phyloP scores from a whole-genome alignment of 768 basidiomycete genomes.

The Leccinum broughii region DNA sequence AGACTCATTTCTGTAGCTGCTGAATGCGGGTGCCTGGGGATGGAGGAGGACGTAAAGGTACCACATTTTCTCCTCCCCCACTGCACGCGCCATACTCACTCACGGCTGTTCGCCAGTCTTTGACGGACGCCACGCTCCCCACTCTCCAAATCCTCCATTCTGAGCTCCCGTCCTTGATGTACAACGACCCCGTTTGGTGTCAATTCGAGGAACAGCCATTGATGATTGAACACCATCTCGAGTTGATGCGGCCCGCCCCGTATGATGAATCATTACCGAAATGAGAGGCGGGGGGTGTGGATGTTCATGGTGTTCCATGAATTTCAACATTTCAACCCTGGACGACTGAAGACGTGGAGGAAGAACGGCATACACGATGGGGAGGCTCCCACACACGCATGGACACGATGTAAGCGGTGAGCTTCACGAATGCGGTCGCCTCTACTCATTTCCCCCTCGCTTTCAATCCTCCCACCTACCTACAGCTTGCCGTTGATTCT shows the following conservation, averaged over 20 bases:
- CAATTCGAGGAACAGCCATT: constrained; percentile 56
- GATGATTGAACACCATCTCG: neutral
- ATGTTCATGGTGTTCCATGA: constrained; percentile 73
- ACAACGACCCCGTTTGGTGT: constrained; percentile 67
- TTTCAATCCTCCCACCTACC: neutral
- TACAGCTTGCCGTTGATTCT: constrained; percentile 4
- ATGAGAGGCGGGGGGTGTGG: constrained; percentile 59
- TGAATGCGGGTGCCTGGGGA: neutral
- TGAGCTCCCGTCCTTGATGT: constrained; percentile 76
- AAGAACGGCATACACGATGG: constrained; percentile 19
- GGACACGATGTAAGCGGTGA: constrained; percentile 11
- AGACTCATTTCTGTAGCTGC: no score
- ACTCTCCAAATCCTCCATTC: constrained; percentile 63
- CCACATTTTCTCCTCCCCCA: neutral
- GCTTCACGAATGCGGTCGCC: constrained; percentile 6
- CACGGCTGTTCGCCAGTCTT: constrained; percentile 60
- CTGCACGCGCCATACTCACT: constrained; percentile 17
- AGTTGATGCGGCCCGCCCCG: constrained; percentile 58
- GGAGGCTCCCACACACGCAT: constrained; percentile 9
- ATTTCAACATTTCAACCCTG: constrained; percentile 41
- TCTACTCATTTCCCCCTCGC: neutral
- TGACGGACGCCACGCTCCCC: constrained; percentile 61
- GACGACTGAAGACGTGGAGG: neutral
- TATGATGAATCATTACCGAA: constrained; percentile 58
- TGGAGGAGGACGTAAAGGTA: no score